Evolutionary conservation across 1,284 basidiomycete genomes (phyloP), one percentile per base, ranked within the genome.

Genomic region (Puccinia hordei): DNA sequence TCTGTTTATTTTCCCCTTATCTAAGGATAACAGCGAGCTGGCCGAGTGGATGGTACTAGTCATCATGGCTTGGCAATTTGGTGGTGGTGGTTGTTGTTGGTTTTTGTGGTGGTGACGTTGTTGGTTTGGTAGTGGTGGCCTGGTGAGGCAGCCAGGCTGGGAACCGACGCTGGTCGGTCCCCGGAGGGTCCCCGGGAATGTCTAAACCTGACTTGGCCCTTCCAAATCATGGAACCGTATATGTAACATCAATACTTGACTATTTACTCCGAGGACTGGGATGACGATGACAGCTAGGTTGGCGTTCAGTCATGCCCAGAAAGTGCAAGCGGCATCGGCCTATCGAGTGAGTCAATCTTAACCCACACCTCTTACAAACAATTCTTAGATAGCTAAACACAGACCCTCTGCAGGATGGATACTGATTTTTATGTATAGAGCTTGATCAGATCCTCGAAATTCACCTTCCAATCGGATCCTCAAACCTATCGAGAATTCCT

Each of bases 261-360:
- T 15, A 30, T 27, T 24, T 10, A 57, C 4, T n/a, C 12, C 2
- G n/a, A 24, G 12, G 13, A 2, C 15, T 33, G 27, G 30, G 27
- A 59, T 1, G 9, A 17, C 19, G 63, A 66, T 66, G 63, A 22
- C 63, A 5, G 63, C 19, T 8, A 66, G 41, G 30, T 30, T 44
- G 63, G 63, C 63, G 19, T 44, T 66, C 38, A 44, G 41, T 27
- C 15, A 66, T 66, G 35, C 35, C 35, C 63, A 66, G 41, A 66
- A 66, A 46, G 63, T 30, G 19, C 35, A 66, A 46, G 63, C 63
- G 27, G 63, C 63, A 41, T 66, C 63, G 22, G 63, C 63, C n/a
- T 66, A 66, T 27, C 63, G 63, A 22, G 63, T 66, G 38, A 66
- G 63, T 66, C 17, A 65, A 57, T n/a, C 27, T 19, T 6, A 57